Evolutionary conservation across 441 rosid genomes (phyloP).

Genomic region (Mallotus repandus): DNA sequence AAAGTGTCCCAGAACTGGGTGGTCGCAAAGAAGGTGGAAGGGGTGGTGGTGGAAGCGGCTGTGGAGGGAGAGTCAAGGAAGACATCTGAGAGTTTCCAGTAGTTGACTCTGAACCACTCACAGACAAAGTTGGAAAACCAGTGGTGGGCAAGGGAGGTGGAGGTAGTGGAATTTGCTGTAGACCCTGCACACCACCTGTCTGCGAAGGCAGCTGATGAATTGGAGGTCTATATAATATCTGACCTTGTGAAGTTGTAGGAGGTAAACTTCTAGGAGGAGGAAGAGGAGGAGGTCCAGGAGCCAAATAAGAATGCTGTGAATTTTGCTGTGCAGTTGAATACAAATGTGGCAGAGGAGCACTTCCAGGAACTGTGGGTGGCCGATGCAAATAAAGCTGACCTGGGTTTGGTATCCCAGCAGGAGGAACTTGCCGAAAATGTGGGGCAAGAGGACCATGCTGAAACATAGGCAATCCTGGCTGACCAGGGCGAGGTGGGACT

Average conservation of each 20-base stretch:
- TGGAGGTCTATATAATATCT: constrained; percentile 31
- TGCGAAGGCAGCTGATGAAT: constrained; percentile 29
- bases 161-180: constrained; percentile 27
- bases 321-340: constrained; percentile 36
- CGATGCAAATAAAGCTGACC: constrained; percentile 36
- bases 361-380: constrained; percentile 29
- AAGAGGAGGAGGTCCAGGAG: constrained; percentile 29
- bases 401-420: constrained; percentile 27
- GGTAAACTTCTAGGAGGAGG: constrained; percentile 37
- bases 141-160: constrained; percentile 26
- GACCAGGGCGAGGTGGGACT: constrained; percentile 24
- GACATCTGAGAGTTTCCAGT: constrained; percentile 27
- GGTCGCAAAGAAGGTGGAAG: constrained; percentile 28
- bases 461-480: constrained; percentile 32
- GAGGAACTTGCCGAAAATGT: constrained; percentile 35
- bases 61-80: constrained; percentile 32
- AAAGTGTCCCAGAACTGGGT: background rate
- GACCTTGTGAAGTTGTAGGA: constrained; percentile 41
- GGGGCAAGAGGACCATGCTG: constrained; percentile 38
- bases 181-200: constrained; percentile 30
- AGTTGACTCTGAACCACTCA: constrained; percentile 24
- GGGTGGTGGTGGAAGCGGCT: constrained; percentile 35
- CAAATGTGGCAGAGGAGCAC: constrained; percentile 23
- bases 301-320: constrained; percentile 24
- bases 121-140: constrained; percentile 22